Evolutionary conservation across 306 rosid genomes (phyloP), one percentile per base, ranked within the genome.

Genomic region (Lathyrus oleraceus): DNA sequence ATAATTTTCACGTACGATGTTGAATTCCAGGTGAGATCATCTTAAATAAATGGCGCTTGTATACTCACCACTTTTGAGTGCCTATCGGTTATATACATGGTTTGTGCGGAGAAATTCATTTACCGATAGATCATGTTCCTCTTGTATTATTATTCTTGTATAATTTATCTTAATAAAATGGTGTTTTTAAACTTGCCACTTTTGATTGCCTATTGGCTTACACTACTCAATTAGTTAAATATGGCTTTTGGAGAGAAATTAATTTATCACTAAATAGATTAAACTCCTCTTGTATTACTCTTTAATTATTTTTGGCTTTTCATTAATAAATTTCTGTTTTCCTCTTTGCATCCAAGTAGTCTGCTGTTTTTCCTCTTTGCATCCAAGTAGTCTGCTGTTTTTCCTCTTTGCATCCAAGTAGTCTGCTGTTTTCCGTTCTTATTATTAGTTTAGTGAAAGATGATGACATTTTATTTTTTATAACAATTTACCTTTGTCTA

Each of bases 1-100:
- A 87, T 94, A 52, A 65, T 94, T 67, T 91, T 94, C 77, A 94
- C 97, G 0, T 94, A 87, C 59, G 99, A 94, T 75, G 97, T 94
- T 71, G 97, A 87, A 39, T 94, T 94, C 78, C 84, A 86, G 99
- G 99, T 91, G 68, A 85, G 87, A 47, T 65, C 56, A 42, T 61
- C 66, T 30, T 61, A 61, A 52, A 65, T 10, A 19, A 67, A 30
- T 36, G 21, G 8, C 47, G 49, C 56, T 20, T 65, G 12, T 35
- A 59, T 70, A 13, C 35, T 65, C 23, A 36, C 43, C 65, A n/a
- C n/a, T 12, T 32, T 47, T 1, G 27, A 36, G 12, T 75, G 74
- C n/a, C 43, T 59, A 15, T 30, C 15, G 49, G 38, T 20, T 17
- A 38, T 47, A 70, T 59, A 12, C 48, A 47, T 36, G 73, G 17